Evolutionary conservation across 805 yeast genomes (phyloP).

Genomic region (Barnettozyma sucrosica): DNA sequence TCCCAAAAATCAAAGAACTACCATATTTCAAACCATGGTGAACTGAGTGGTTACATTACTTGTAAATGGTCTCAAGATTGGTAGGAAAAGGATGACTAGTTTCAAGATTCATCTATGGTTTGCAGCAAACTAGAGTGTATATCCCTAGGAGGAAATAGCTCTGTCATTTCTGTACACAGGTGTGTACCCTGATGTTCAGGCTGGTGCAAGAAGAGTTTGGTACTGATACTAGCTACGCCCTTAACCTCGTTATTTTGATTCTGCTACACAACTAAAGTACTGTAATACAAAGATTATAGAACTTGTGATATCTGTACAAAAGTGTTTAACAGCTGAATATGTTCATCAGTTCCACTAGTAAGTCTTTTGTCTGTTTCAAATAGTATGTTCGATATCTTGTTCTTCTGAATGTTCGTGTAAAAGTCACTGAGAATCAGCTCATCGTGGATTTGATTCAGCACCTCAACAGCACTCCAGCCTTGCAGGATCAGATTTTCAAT

Average conservation of each 20-base stretch:
- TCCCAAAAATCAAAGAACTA: too few species aligned
- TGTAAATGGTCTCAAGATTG: too few species aligned
- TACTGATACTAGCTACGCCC: too few species aligned
- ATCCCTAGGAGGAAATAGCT: too few species aligned
- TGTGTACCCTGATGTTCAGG: too few species aligned
- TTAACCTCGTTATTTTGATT: neutral
- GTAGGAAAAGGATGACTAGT: too few species aligned
- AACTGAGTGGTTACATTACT: too few species aligned
- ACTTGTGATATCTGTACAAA: slow-evolving; percentile 43
- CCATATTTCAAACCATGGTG: too few species aligned
- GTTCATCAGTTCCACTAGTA: slow-evolving; percentile 85
- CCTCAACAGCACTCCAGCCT: slow-evolving; percentile 78
- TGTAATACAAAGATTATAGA: slow-evolving; percentile 1
- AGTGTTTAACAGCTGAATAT: slow-evolving; percentile 70
- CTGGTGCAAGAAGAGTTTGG: too few species aligned
- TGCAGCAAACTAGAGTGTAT: too few species aligned
- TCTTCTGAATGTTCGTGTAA: slow-evolving; percentile 50
- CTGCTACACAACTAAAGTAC: neutral
- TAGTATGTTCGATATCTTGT: slow-evolving; percentile 53
- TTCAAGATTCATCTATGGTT: too few species aligned
- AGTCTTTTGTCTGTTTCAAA: slow-evolving; percentile 73
- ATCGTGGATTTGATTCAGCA: slow-evolving; percentile 69
- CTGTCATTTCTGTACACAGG: too few species aligned
- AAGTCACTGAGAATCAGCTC: slow-evolving; percentile 50
- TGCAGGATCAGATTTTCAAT: slow-evolving; percentile 51